Base-by-base conservation (phyloP, 2,329 filamentous ascomycete species). In the Aspergillus quadrilineatus region DNA sequence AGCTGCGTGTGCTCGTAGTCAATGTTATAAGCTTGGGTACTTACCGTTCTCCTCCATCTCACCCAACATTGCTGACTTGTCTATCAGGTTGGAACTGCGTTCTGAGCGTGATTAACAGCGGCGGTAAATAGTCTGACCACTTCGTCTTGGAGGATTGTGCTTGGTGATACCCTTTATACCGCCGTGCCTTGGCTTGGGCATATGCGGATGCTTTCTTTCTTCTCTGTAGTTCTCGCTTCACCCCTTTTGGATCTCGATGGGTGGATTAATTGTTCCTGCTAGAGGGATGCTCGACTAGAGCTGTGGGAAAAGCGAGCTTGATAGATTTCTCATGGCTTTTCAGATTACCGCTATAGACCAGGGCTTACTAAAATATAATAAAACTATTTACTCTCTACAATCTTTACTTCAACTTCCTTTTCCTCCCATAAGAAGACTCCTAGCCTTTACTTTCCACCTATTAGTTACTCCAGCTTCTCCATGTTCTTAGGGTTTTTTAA, bases 1-100 rank as follows among this genome's bases (percentile, higher is more conserved):
- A 95, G 70, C 86, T 93, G 75, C 83, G 92, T 57, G 85, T 97
- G 42, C 77, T 96, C 65, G 87, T 96, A 60, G 92, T 96, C 66
- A 97, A 97, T 69, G 73, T 95, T 50, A 81, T 96, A 53, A 89
- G 82, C 58, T 75, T 89, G 64, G 86, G 85, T 86, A 67, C 22
- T 22, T 22, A 69, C 80, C 77, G 39, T 39, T 50, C 57, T 14
- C n/a, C 22, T 4, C 6, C 1, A 39, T 10, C 14, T 1, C n/a
- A 36, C 50, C n/a, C 37, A n/a, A 34, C n/a, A n/a, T 43, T 29
- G 37, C 58, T 65, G 55, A 64, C 61, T 50, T 55, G 44, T 37
- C 14, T 56, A 37, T 5, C 14, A 82, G 80, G 81, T 55, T 84
- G 82, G 82, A 84, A 84, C 68, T 85, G 82, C 71, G 79, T 83